Conservation (phyloP, 805 yeast genomes). For the Wickerhamomyces bisporus region DNA sequence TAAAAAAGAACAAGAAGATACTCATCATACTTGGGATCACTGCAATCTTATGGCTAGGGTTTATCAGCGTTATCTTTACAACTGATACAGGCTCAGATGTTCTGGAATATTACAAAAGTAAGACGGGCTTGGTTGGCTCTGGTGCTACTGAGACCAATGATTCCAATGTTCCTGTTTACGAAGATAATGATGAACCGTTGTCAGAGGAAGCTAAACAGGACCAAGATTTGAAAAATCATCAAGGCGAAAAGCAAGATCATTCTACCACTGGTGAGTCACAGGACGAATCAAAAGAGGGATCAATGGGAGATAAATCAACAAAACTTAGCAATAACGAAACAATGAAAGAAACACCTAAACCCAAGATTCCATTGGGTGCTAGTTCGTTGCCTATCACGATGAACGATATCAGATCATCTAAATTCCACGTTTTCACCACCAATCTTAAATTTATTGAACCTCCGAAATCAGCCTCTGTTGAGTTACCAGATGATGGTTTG, state of each 20-base stretch:
- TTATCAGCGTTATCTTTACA: constrained; percentile 13
- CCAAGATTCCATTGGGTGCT: too few relatives aligned
- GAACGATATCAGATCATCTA: constrained; percentile 16
- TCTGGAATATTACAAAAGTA: constrained; percentile 19
- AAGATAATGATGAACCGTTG: constrained; percentile 1
- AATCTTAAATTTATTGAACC: constrained; percentile 14
- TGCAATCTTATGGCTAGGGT: constrained; percentile 11
- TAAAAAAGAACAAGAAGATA: constrained; percentile 12
- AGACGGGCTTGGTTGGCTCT: constrained; percentile 7
- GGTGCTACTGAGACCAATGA: constrained; percentile 8
- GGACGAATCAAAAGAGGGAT: neutral
- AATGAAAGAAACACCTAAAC: constrained; percentile 1
- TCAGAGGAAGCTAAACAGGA: too few relatives aligned
- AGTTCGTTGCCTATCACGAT: constrained; percentile 10
- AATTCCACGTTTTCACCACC: constrained; percentile 11
- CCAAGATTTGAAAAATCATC: neutral
- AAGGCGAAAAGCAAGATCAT: neutral
- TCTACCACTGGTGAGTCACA: too few relatives aligned
- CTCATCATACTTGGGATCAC: constrained; percentile 7
- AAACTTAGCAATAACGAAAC: constrained; percentile 1
- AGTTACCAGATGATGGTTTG: constrained; percentile 20
- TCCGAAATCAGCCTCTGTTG: constrained; percentile 1
- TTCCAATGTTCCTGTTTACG: constrained; percentile 1
- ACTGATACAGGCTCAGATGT: constrained; percentile 13
- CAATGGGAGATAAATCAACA: neutral